Conservation (phyloP, 2,329 filamentous ascomycete genomes). For the Fusarium pseudocircinatum region DNA sequence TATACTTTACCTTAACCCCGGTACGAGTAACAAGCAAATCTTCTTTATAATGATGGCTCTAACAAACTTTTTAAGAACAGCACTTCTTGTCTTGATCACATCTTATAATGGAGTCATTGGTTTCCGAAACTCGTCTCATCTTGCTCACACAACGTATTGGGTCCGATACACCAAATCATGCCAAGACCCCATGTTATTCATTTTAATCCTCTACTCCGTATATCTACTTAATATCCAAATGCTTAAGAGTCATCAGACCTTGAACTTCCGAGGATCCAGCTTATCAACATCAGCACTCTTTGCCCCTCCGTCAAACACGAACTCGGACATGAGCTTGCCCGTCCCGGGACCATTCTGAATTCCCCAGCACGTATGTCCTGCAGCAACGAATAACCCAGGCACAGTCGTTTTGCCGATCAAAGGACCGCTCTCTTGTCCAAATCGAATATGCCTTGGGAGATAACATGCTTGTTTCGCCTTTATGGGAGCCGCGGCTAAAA, state of each 20-base stretch:
- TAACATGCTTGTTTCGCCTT: slow-evolving; percentile 90
- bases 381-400: slow-evolving; percentile 80
- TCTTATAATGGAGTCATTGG: neutral
- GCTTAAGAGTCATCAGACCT: slow-evolving; percentile 51
- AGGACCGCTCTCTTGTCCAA: slow-evolving; percentile 72
- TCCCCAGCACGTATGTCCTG: slow-evolving; percentile 97
- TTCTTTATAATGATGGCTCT: neutral
- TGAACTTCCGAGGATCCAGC: slow-evolving; percentile 74
- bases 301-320: slow-evolving; percentile 77
- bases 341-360: slow-evolving; percentile 96
- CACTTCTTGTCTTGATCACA: no score
- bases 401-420: slow-evolving; percentile 80
- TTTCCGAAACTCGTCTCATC: neutral
- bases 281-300: slow-evolving; percentile 73
- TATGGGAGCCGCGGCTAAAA: slow-evolving; percentile 74
- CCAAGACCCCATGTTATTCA: neutral
- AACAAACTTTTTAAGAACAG: neutral
- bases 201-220: no score
- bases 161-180: neutral
- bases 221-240: neutral
- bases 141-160: neutral
- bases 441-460: slow-evolving; percentile 77
- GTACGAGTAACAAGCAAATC: neutral
- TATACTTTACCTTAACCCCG: neutral
- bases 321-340: slow-evolving; percentile 81